A percentile compares a stretch with the other conserved stretches of the same genome.
Evolutionary conservation across 1,139 yeast genomes (phyloP).

Genomic region (Geotrichum reessii): DNA sequence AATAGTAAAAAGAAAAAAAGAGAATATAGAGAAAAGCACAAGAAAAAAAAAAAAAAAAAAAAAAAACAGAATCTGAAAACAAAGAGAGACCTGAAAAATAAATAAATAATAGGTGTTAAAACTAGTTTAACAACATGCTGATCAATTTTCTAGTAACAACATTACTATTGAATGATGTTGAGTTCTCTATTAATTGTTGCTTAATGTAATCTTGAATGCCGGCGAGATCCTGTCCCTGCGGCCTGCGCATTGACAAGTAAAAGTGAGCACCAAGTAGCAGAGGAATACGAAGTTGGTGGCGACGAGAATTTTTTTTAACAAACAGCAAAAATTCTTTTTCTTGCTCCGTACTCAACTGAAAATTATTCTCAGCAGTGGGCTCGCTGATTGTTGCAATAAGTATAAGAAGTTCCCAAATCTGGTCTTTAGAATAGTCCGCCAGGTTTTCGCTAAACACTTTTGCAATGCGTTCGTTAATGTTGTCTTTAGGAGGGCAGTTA

Average conservation of each 20-base stretch:
- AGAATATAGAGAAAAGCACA: neutral
- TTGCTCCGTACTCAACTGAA: neutral
- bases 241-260: conserved; percentile 10
- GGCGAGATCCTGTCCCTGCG: neutral
- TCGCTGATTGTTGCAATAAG: neutral
- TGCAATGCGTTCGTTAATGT: neutral
- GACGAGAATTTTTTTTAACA: neutral
- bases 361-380: neutral
- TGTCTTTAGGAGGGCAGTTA: neutral
- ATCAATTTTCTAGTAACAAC: conserved; percentile 20
- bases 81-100: neutral
- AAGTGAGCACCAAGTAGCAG: conserved; percentile 20
- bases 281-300: conserved; percentile 14
- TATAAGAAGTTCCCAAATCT: conserved; percentile 6
- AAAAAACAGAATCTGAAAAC: neutral
- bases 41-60: neutral
- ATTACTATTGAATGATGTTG: conserved; percentile 16
- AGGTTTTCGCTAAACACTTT: neutral
- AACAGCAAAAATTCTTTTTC: conserved; percentile 3
- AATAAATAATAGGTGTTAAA: neutral
- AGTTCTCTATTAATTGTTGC: conserved; percentile 19
- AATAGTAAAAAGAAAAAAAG: neutral
- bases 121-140: conserved; percentile 20
- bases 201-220: conserved; percentile 10
- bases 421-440: neutral